Evolutionary conservation across 169 alveolate species (phyloP), one percentile per base, ranked within the genome.

Genomic region (Besnoitia besnoiti): DNA sequence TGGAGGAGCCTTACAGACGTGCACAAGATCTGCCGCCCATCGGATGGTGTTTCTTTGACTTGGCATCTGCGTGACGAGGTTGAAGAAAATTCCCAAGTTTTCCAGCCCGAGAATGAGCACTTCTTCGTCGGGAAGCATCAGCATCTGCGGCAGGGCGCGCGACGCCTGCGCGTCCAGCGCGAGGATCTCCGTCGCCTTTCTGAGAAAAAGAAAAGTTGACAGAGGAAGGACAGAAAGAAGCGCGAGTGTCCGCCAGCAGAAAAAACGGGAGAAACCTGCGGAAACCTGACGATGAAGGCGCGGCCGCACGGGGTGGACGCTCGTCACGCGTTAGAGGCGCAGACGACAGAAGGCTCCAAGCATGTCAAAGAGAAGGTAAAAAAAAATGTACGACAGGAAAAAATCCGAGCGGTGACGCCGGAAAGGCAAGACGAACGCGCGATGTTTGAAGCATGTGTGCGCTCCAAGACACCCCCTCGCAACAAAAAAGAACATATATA

Each of bases 71-170:
- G 87, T 19, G 16, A 19, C 62, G 42, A 90, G 61, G 30, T 35
- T 73, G 61, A 90, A 90, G 89, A 90, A 90, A 21, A 90, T 75
- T 1, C 93, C 93, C 10, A 90, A 61, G 8, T 47, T 42, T 19
- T 90, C 93, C 30, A 46, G 90, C 2, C 93, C 90, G 37, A 73
- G 27, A 33, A 90, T 44, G 39, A 90, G 42, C 30, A 90, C 50
- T 47, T 90, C 93, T 2, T 40, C 89, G 40, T 90, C 90, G 7
- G 93, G 90, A 5, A 90, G 76, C 47, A 39, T 16, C 51, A n/a
- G 27, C 39, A 90, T 19, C 40, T 47, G 46, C 7, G 93, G 93
- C 3, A 27, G 27, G 16, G 44, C 46, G 8, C 82, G 33, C 89
- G 89, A 5, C 44, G 73, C 12, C 73, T 46, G 89, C 42, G 19